Evolutionary conservation across 306 rosid genomes (phyloP), one percentile per base, ranked within the genome.

Genomic region (Hippophae rhamnoides): DNA sequence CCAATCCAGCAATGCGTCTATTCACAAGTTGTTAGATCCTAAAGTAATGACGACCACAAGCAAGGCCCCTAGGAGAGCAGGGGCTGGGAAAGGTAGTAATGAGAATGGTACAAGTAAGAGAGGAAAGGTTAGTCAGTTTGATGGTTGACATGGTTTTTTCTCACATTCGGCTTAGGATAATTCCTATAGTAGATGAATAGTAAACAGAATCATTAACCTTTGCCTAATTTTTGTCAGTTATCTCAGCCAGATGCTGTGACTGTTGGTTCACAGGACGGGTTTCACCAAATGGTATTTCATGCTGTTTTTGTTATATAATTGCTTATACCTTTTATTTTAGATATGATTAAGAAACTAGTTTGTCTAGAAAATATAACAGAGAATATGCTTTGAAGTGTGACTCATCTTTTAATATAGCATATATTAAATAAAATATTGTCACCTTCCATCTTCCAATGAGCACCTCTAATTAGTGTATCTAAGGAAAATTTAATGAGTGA

Each of bases 81-180:
- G 69, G 54, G 42, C 60, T 2, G 44, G 59, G 54, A 63, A 70
- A 23, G 69, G 18, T 9, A 51, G 64, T 38, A 64, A 27, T 43
- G 69, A 54, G 48, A 57, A 47, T 23, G 38, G 7, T 57, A 25
- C 62, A 48, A 57, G 56, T 48, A 66, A 66, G 48, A 57, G 51
- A 49, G 69, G 74, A 49, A 70, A 70, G 69, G 74, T 63, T n/a
- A 59, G 51, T 57, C 11, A 5, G 8, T 62, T 41, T 18, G 41
- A 42, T 41, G 14, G 50, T 49, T 41, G 41, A 7, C n/a, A 46
- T 9, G 38, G 60, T 41, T 13, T 18, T 3, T 13, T 26, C 4
- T 44, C 10, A 31, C 1, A 13, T 54, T 8, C 18, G 43, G 23
- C 9, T 26, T 7, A 13, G 8, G 10, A 42, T 18, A 4, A 48